phyloP scores from a whole-genome alignment of 192 early-diverging fungal species.

The Gigaspora rosea region DNA sequence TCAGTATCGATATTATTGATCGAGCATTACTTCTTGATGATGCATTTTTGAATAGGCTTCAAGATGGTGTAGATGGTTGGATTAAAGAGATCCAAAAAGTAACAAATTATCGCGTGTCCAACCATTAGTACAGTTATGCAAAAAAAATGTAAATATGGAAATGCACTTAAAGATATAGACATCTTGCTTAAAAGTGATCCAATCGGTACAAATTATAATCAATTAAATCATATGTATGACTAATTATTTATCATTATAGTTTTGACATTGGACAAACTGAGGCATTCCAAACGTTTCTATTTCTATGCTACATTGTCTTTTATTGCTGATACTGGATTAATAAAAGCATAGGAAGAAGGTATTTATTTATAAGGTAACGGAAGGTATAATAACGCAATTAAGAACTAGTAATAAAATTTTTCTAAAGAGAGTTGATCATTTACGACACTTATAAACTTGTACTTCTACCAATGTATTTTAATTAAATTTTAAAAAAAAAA shows the following conservation, averaged over 20 bases:
- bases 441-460: too few relatives aligned
- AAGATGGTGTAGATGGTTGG: conserved; percentile 96
- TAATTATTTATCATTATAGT: conserved; percentile 44
- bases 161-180: conserved; percentile 85
- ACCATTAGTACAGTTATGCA: conserved; percentile 88
- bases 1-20: conserved; percentile 76
- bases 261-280: conserved; percentile 91
- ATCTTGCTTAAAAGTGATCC: conserved; percentile 91
- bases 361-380: too few relatives aligned
- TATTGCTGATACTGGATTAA: conserved; percentile 95
- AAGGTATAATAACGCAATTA: too few relatives aligned
- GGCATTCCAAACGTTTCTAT: conserved; percentile 94
- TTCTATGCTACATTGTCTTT: conserved; percentile 98
- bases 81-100: conserved; percentile 99
- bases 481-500: too few relatives aligned
- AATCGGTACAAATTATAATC: conserved; percentile 50
- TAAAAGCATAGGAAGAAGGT: conserved; percentile 87
- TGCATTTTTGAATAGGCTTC: conserved; percentile 89
- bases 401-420: too few relatives aligned
- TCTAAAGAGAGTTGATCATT: too few relatives aligned
- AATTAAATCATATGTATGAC: background rate
- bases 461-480: too few relatives aligned
- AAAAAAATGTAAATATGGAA: conserved; percentile 99
- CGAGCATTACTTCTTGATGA: conserved; percentile 75
- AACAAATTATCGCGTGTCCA: conserved; percentile 83